phyloP scores from a whole-genome alignment of 2,329 filamentous ascomycete genomes.

The Fusarium sp. region DNA sequence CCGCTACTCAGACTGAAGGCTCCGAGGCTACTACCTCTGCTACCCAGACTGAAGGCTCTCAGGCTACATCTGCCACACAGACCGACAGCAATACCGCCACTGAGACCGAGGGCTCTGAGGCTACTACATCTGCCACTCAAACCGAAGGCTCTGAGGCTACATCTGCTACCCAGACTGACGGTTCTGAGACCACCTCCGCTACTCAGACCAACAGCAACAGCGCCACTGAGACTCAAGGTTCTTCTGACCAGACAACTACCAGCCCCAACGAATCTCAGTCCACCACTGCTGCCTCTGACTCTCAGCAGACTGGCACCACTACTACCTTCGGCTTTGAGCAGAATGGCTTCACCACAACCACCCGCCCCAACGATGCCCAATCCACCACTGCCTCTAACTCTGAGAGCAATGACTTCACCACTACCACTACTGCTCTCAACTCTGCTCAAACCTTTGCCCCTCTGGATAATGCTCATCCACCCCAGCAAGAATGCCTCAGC shows the following conservation, averaged over 20 bases:
- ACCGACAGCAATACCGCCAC: background rate
- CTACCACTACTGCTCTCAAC: background rate
- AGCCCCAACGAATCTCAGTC: background rate
- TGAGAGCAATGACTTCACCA: background rate
- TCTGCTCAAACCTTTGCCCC: background rate
- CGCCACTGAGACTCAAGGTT: background rate
- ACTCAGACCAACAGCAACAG: background rate
- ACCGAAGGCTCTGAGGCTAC: background rate
- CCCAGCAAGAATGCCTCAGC: background rate
- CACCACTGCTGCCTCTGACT: background rate
- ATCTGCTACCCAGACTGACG: background rate
- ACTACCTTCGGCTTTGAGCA: background rate
- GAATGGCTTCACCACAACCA: too few species aligned
- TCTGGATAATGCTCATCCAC: background rate
- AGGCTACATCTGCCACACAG: background rate
- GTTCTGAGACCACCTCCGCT: background rate
- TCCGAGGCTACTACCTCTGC: too few species aligned
- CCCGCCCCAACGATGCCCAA: too few species aligned
- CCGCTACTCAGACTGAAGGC: too few species aligned
- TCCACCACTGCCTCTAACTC: background rate
- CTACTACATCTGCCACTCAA: background rate
- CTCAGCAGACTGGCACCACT: background rate
- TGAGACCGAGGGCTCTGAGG: too few species aligned
- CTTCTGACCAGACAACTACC: background rate
- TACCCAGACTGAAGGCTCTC: background rate